Evolutionary conservation across 257 asterid species (phyloP), one percentile per base, ranked within the genome.

Genomic region (Solanum ahanhuiri): DNA sequence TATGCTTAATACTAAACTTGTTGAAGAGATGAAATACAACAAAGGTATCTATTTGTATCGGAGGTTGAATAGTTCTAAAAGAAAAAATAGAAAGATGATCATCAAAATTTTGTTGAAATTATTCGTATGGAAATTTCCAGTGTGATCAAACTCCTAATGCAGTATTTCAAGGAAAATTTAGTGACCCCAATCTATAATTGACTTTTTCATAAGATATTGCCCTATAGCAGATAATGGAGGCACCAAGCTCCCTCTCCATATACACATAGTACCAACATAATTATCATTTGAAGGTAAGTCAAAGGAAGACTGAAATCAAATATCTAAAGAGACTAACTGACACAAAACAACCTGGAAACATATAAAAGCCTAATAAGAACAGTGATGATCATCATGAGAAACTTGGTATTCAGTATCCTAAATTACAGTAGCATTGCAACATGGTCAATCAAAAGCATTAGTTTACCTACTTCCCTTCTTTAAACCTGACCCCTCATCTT

Each of bases 401-500:
- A 72, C 82, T 88, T 87, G 76, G 81, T 70, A 85, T 88, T 87
- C 84, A 89, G 89, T 79, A 90, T 88, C 92, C 93, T 91, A 91
- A 87, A 85, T 90, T 86, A 89, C 88, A 89, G 88, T 89, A 90
- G 93, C 93, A 89, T 87, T 84, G 90, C 82, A 91, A 88, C 90
- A 92, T 92, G 93, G 95, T 89, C 93, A 91, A 95, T 93, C 97
- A 94, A 95, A 96, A 93, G 98, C 93, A 93, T 92, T 92, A 83
- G 94, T 92, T 96, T 96, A 96, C 99, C 99, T 95, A 96, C 99
- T 96, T 96, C 99, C 99, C 95, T 94, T 96, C 98, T 96, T 95
- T 96, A 95, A 51, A 95, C 98, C 98, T 93, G 99, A 96, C 93
- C 98, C 98, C 98, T 93, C 98, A 96, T 96, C 99, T 94, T 93